Conservation (phyloP, 2,329 filamentous ascomycete genomes). For the Aspergillus aculeatinus region DNA sequence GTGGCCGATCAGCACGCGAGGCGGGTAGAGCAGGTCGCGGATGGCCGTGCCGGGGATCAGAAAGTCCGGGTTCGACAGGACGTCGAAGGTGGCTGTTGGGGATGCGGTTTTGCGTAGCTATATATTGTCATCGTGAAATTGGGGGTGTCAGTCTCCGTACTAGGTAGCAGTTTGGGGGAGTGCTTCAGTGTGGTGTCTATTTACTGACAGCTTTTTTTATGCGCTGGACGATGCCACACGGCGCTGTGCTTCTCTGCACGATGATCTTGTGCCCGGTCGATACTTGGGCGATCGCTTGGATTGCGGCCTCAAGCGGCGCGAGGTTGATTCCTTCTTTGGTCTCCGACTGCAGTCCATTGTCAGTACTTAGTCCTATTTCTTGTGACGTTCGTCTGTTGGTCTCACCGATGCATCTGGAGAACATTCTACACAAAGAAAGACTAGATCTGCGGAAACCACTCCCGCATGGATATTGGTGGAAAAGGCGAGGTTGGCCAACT, state of each 20-base stretch:
- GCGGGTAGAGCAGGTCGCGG: slow-evolving; percentile 15
- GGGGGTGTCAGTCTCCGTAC: too few species aligned
- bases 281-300: slow-evolving; percentile 19
- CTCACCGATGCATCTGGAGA: not conserved
- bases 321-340: slow-evolving; percentile 5
- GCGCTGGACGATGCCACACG: slow-evolving; percentile 16
- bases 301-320: slow-evolving; percentile 6
- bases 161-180: too few species aligned
- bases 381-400: not conserved
- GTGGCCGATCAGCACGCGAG: slow-evolving; percentile 22
- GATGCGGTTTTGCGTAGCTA: slow-evolving; percentile 17
- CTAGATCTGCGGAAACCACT: slow-evolving; percentile 18
- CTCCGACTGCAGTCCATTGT: not conserved
- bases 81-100: slow-evolving; percentile 18
- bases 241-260: slow-evolving; percentile 20
- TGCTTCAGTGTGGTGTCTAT: too few species aligned
- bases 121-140: not conserved
- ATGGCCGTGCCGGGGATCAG: slow-evolving; percentile 18
- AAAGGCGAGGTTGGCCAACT: slow-evolving; percentile 20
- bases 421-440: slow-evolving; percentile 19
- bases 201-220: slow-evolving; percentile 19
- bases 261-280: slow-evolving; percentile 22
- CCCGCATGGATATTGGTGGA: slow-evolving; percentile 20
- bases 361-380: not conserved
- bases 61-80: slow-evolving; percentile 24